Conservation (phyloP, 225 moss, liverwort and hornwort species). For the Rhytidiadelphus loreus region DNA sequence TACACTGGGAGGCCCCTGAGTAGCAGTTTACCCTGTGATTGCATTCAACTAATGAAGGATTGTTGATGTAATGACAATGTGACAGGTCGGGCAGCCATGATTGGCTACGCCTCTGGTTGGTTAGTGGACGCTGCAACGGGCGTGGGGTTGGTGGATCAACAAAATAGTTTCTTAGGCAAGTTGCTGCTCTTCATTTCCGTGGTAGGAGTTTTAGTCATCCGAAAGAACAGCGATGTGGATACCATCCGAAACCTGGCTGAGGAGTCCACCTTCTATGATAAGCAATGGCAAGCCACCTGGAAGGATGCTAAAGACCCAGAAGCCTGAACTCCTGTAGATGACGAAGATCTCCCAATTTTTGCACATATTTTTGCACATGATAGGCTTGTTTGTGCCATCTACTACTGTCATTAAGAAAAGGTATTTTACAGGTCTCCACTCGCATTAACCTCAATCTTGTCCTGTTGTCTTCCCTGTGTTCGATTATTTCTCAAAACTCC, state of each 20-base stretch:
- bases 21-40: background rate
- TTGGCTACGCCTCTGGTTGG: slow-evolving; percentile 75
- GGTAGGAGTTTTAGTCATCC: slow-evolving; percentile 54
- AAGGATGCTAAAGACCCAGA: slow-evolving; percentile 44
- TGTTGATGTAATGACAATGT: background rate
- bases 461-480: background rate
- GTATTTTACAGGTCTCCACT: background rate
- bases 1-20: background rate
- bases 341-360: slow-evolving; percentile 3
- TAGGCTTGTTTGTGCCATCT: slow-evolving; percentile 9
- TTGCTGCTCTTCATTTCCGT: slow-evolving; percentile 69
- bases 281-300: slow-evolving; percentile 99
- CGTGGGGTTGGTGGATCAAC: slow-evolving; percentile 89
- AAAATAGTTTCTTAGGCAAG: slow-evolving; percentile 90
- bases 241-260: slow-evolving; percentile 62
- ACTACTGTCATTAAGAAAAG: background rate
- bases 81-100: slow-evolving; percentile 91
- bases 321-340: background rate
- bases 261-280: slow-evolving; percentile 94
- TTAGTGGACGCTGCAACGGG: slow-evolving; percentile 83
- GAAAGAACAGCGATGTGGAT: slow-evolving; percentile 64
- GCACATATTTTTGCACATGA: slow-evolving; percentile 22
- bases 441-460: background rate
- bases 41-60: background rate
- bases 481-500: background rate